phyloP scores from a whole-genome alignment of 768 basidiomycete genomes.

The Tricholoma terreum region DNA sequence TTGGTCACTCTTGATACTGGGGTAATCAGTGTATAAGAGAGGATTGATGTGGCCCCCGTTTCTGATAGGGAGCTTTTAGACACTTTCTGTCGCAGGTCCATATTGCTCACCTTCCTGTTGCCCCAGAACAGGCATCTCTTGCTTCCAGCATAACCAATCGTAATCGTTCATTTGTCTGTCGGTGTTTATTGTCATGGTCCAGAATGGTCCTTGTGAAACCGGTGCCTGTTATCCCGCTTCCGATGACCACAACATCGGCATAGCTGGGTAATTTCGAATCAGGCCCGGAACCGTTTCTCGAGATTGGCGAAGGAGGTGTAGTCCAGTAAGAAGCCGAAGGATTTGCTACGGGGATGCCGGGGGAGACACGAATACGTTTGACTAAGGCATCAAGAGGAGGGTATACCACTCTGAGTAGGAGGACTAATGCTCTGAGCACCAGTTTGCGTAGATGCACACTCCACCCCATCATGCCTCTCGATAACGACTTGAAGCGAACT shows the following conservation, averaged over 20 bases:
- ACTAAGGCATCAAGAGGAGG: slow-evolving; percentile 22
- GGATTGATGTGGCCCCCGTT: slow-evolving; percentile 73
- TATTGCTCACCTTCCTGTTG: slow-evolving; percentile 61
- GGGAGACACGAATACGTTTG: slow-evolving; percentile 34
- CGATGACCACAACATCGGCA: slow-evolving; percentile 70
- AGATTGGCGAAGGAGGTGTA: slow-evolving; percentile 47
- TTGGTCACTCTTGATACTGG: slow-evolving; percentile 38
- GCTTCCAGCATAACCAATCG: slow-evolving; percentile 79
- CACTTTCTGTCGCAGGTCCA: background rate
- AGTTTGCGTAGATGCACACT: slow-evolving; percentile 12
- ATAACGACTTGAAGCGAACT: too few species aligned
- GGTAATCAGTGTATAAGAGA: slow-evolving; percentile 57
- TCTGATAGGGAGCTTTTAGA: slow-evolving; percentile 27
- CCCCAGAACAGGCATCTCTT: slow-evolving; percentile 70
- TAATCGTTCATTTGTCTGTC: slow-evolving; percentile 23
- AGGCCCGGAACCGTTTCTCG: slow-evolving; percentile 27
- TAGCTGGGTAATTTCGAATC: slow-evolving; percentile 35
- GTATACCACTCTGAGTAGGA: slow-evolving; percentile 17
- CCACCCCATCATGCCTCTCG: too few species aligned
- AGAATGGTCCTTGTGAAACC: slow-evolving; percentile 56
- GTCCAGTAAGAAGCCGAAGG: slow-evolving; percentile 67
- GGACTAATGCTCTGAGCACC: slow-evolving; percentile 16
- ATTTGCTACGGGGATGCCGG: slow-evolving; percentile 54
- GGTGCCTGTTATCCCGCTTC: slow-evolving; percentile 75
- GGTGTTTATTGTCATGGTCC: slow-evolving; percentile 23